A percentile compares a stretch with the other conserved stretches of the same genome.
Evolutionary conservation across 2,329 filamentous ascomycete genomes (phyloP).

Genomic region (Colletotrichum navitas): DNA sequence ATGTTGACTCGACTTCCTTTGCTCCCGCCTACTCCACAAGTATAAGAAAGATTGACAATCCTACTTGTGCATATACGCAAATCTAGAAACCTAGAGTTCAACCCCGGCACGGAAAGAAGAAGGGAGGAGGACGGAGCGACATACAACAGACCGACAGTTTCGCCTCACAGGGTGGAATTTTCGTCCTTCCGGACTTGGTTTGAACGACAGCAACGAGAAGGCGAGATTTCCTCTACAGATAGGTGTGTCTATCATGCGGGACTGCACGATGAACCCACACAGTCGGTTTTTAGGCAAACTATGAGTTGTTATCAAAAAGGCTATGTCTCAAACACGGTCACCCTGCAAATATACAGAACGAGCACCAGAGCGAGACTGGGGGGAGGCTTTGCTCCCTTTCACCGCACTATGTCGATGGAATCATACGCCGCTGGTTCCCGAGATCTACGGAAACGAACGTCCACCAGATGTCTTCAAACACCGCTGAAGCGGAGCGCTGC

Average conservation of each 20-base stretch:
- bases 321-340: not conserved
- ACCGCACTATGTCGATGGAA: too few species aligned
- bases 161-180: not conserved
- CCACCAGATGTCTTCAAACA: conserved; percentile 53
- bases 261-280: not conserved
- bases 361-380: too few species aligned
- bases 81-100: not conserved
- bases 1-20: not conserved
- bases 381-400: too few species aligned
- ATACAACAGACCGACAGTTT: not conserved
- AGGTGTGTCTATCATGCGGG: not conserved
- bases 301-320: not conserved
- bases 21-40: not conserved
- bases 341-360: too few species aligned
- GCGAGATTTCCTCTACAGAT: not conserved
- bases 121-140: too few species aligned
- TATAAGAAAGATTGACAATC: not conserved
- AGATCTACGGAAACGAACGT: conserved; percentile 56
- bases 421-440: too few species aligned
- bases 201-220: not conserved
- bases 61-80: not conserved
- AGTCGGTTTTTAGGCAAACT: too few species aligned
- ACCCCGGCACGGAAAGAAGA: not conserved
- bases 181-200: not conserved
- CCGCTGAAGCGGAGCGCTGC: conserved; percentile 68